phyloP scores from a whole-genome alignment of 2,329 filamentous ascomycete genomes.

The Fusarium miscanthi region DNA sequence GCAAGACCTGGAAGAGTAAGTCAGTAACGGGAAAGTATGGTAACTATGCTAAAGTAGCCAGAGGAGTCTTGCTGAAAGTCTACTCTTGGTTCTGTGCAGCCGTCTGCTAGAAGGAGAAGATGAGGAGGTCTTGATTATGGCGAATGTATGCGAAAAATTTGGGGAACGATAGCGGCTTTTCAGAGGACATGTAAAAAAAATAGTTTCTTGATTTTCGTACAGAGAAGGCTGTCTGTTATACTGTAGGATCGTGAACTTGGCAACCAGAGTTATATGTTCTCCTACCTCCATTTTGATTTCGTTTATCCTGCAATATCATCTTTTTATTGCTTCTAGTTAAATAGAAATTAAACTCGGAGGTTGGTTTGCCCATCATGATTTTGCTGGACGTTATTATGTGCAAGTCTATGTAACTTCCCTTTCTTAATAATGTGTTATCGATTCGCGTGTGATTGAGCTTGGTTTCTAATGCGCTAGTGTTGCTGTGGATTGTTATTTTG shows the following conservation, averaged over 20 bases:
- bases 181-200: no score
- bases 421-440: no score
- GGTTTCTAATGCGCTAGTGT: no score
- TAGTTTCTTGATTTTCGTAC: not conserved
- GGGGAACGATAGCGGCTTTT: no score
- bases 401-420: no score
- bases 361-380: no score
- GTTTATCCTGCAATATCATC: not conserved
- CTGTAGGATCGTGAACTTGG: accelerated
- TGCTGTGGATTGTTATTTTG: no score
- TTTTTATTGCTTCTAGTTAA: no score
- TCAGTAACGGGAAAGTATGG: accelerated
- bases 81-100: accelerated
- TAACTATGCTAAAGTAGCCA: accelerated
- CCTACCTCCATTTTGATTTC: accelerated
- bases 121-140: accelerated
- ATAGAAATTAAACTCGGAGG: no score
- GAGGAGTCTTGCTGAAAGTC: accelerated
- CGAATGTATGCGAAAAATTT: accelerated
- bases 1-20: not conserved
- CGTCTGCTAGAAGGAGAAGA: accelerated
- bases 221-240: not conserved
- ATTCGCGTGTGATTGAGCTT: no score
- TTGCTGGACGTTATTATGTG: no score
- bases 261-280: not conserved